Evolutionary conservation across 192 early-diverging fungal species (phyloP).

Genomic region (Lobosporangium transversale): DNA sequence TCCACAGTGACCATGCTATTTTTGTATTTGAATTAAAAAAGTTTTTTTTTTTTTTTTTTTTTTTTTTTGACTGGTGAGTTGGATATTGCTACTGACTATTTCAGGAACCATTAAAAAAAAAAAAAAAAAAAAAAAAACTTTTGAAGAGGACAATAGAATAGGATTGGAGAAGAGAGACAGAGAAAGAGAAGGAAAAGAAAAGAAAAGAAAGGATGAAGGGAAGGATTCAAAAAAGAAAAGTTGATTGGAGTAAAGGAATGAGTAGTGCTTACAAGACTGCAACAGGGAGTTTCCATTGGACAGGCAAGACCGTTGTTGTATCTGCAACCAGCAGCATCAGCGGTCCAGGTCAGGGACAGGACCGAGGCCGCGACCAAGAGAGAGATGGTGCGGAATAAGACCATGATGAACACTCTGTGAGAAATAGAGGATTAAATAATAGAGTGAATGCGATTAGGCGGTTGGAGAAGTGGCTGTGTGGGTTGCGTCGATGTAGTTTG

Average conservation of each 20-base stretch:
- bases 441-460: not conserved
- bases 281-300: constrained; percentile 35
- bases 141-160: not conserved
- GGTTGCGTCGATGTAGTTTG: not conserved
- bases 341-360: constrained; percentile 12
- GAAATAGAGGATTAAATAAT: not conserved
- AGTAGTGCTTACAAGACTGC: constrained; percentile 38
- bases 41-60: too few species aligned
- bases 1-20: constrained; percentile 47
- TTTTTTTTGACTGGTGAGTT: not conserved
- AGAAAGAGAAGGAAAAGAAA: not conserved
- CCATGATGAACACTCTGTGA: constrained; percentile 13
- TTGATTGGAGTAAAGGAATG: not conserved
- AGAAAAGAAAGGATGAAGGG: not conserved
- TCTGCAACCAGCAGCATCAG: constrained; percentile 35
- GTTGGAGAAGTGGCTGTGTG: not conserved
- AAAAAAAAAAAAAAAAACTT: not conserved
- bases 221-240: not conserved
- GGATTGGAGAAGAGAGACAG: not conserved
- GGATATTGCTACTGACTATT: too few species aligned
- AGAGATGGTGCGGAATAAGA: constrained; percentile 23
- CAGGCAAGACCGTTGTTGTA: constrained; percentile 43
- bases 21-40: not conserved
- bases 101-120: not conserved
- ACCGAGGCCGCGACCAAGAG: constrained; percentile 24